These are phyloP conservation scores for Cladophialophora carrionii DNA, from an alignment of 2,329 filamentous ascomycete genomes.

Conservation along the genomic window DNA sequence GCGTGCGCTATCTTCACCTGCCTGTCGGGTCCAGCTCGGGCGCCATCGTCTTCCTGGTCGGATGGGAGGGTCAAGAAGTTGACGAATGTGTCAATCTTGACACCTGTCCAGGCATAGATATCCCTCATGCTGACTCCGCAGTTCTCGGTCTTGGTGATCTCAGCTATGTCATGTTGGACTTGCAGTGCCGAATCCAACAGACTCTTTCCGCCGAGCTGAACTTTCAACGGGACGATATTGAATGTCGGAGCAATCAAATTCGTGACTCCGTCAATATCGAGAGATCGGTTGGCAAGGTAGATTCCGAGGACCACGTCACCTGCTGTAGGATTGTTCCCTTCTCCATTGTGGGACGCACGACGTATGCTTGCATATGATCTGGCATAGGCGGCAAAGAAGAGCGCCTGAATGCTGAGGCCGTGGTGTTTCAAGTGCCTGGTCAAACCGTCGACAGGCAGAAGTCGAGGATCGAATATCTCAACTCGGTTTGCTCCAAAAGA, in stretches of 20 bases:
- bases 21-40: not conserved
- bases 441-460: conserved; percentile 49
- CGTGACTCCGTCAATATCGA: conserved; percentile 55
- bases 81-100: conserved; percentile 72
- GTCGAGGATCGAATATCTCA: conserved; percentile 55
- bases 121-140: conserved; percentile 68
- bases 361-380: conserved; percentile 51
- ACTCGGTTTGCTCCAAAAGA: conserved; percentile 37
- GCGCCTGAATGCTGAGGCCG: conserved; percentile 70
- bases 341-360: conserved; percentile 34
- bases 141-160: conserved; percentile 61
- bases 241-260: conserved; percentile 69
- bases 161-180: conserved; percentile 70
- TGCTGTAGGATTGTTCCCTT: conserved; percentile 2
- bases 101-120: conserved; percentile 73
- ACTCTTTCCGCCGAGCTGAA: conserved; percentile 46
- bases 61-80: conserved; percentile 71
- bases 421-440: conserved; percentile 49
- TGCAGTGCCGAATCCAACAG: conserved; percentile 58
- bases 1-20: conserved; percentile 23
- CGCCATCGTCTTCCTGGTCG: conserved; percentile 15
- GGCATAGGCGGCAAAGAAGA: conserved; percentile 75
- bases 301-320: conserved; percentile 68
- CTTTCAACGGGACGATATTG: conserved; percentile 73
- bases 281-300: conserved; percentile 77